These are phyloP conservation scores for Vicia villosa DNA, from an alignment of 306 rosid genomes.

Conservation along the genomic window DNA sequence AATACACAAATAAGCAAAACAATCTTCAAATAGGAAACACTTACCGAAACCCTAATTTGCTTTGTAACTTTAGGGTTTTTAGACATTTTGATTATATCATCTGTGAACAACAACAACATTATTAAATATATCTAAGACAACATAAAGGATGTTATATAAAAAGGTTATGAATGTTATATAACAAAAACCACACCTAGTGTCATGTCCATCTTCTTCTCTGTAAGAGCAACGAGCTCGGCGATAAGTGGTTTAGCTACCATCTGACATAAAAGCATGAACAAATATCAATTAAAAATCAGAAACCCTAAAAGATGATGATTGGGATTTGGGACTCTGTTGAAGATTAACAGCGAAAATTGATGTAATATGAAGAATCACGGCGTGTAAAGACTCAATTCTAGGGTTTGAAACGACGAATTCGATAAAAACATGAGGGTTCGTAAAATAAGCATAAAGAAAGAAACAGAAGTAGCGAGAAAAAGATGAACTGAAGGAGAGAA, in stretches of 20 bases:
- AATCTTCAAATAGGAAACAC: conserved; percentile 4
- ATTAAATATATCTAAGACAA: conserved; percentile 15
- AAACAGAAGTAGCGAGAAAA: too few species aligned
- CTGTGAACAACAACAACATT: conserved; percentile 36
- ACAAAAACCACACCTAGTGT: conserved; percentile 57
- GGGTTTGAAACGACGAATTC: too few species aligned
- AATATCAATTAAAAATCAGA: neutral
- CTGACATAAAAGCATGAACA: conserved; percentile 32
- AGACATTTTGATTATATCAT: conserved; percentile 84
- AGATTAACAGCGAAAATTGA: too few species aligned
- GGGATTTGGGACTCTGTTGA: too few species aligned
- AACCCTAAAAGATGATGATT: too few species aligned
- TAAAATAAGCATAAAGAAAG: too few species aligned
- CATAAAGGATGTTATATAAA: neutral
- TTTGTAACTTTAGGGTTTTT: conserved; percentile 51
- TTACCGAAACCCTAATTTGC: conserved; percentile 62
- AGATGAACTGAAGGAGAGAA: too few species aligned
- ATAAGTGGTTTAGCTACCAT: conserved; percentile 86
- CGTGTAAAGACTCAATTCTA: too few species aligned
- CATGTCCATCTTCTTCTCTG: conserved; percentile 99
- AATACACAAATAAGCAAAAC: neutral
- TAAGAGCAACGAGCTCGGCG: conserved; percentile 73
- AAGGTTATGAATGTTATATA: neutral
- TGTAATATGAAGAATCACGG: too few species aligned
- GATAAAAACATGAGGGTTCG: too few species aligned